phyloP scores from a whole-genome alignment of 2,329 filamentous ascomycete species.

The Lachnellula suecica region DNA sequence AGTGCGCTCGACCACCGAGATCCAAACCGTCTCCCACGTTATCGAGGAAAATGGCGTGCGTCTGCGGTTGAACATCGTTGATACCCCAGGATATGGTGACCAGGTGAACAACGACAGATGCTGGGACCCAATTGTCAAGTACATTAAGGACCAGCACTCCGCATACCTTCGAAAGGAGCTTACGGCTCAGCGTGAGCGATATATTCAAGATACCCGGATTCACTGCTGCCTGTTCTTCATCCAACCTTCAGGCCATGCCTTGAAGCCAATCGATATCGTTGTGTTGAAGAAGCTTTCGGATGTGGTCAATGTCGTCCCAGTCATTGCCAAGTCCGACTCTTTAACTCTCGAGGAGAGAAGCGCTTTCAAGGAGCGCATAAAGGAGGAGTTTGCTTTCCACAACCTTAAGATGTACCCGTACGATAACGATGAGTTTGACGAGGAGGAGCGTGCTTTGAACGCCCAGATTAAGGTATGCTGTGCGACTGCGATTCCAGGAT shows the following conservation, averaged over 20 bases:
- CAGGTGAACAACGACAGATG: constrained; percentile 99
- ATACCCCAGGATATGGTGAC: constrained; percentile 97
- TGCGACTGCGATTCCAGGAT: neutral
- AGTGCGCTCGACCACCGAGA: constrained; percentile 94
- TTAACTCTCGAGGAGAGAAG: constrained; percentile 93
- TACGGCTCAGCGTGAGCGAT: constrained; percentile 96
- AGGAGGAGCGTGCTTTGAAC: constrained; percentile 92
- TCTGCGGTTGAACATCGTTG: constrained; percentile 96
- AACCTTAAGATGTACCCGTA: constrained; percentile 99
- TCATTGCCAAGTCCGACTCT: constrained; percentile 97
- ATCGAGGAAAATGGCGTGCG: constrained; percentile 99
- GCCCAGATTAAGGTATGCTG: constrained; percentile 85
- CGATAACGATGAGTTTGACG: constrained; percentile 97
- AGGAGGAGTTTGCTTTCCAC: constrained; percentile 99
- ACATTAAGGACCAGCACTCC: constrained; percentile 99
- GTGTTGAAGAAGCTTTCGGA: constrained; percentile 99
- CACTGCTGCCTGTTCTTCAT: constrained; percentile 99
- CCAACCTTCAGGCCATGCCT: constrained; percentile 93
- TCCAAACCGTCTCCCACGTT: constrained; percentile 95
- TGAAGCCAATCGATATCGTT: constrained; percentile 99
- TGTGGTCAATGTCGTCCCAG: constrained; percentile 97
- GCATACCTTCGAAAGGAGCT: constrained; percentile 99
- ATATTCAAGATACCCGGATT: constrained; percentile 98
- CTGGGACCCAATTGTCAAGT: constrained; percentile 99
- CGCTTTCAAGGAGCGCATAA: constrained; percentile 98